These are phyloP conservation scores for Penicillium macrosclerotiorum DNA, from an alignment of 495 filamentous ascomycete species.

Conservation along the genomic window DNA sequence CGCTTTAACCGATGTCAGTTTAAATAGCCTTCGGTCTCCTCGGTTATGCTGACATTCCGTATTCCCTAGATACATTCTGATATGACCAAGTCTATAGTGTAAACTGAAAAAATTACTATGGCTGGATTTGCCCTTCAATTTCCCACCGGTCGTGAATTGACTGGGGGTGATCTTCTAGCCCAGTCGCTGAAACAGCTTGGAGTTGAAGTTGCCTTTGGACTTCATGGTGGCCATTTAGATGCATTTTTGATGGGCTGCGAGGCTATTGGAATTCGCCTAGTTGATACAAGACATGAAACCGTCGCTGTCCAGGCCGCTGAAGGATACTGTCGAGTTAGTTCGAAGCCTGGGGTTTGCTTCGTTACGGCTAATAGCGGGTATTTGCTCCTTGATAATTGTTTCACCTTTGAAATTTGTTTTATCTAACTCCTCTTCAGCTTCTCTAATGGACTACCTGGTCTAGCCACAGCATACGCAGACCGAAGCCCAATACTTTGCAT, in stretches of 20 bases:
- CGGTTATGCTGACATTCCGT: too few relatives aligned
- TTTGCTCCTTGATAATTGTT: background rate
- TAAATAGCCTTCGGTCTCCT: background rate
- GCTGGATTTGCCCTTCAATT: conserved; percentile 22
- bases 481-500: conserved; percentile 27
- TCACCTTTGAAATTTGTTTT: background rate
- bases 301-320: conserved; percentile 31
- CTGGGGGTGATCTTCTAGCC: conserved; percentile 28
- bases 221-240: conserved; percentile 33
- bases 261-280: conserved; percentile 21
- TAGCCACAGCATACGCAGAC: conserved; percentile 28
- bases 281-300: conserved; percentile 32
- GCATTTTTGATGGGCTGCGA: conserved; percentile 32
- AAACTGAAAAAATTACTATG: too few relatives aligned
- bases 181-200: conserved; percentile 27
- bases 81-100: too few relatives aligned
- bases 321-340: conserved; percentile 22
- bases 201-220: conserved; percentile 29
- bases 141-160: conserved; percentile 22
- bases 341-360: conserved; percentile 27
- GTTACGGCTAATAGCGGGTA: conserved; percentile 33
- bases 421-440: conserved; percentile 15
- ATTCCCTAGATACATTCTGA: too few relatives aligned
- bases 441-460: conserved; percentile 29
- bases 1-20: background rate